These are phyloP conservation scores for Lipomyces kockii DNA, from an alignment of 805 yeast genomes.

Conservation along the genomic window DNA sequence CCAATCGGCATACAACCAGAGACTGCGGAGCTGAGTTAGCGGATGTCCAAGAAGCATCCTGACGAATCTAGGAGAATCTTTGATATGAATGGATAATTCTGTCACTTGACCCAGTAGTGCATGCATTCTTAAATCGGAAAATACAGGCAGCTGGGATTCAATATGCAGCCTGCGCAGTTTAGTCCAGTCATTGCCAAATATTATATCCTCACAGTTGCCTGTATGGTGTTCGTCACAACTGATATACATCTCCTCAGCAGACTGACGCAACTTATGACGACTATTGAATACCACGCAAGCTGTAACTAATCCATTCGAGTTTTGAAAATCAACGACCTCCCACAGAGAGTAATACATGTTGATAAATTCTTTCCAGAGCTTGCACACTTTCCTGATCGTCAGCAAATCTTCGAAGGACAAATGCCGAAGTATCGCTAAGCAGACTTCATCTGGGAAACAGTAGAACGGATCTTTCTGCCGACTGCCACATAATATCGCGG, in stretches of 20 bases:
- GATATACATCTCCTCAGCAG: background rate
- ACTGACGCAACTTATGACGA: background rate
- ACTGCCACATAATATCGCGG: background rate
- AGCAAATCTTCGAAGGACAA: background rate
- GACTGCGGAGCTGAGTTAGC: background rate
- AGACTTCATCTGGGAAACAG: background rate
- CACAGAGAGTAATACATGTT: background rate
- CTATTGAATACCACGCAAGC: background rate
- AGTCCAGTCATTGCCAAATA: background rate
- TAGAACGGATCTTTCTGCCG: background rate
- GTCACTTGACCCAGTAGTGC: background rate
- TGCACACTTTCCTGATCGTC: background rate
- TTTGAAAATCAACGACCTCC: background rate
- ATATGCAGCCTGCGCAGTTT: background rate
- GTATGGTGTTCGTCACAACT: background rate
- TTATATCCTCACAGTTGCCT: background rate
- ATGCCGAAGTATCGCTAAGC: background rate
- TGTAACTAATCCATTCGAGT: background rate
- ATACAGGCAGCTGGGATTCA: background rate
- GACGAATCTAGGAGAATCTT: background rate
- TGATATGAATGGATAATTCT: background rate
- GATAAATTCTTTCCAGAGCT: background rate
- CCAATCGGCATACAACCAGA: background rate
- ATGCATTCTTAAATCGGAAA: background rate
- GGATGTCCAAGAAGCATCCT: background rate